Base-by-base conservation (phyloP, 345 rosid species). In the Brassica cretica region DNA sequence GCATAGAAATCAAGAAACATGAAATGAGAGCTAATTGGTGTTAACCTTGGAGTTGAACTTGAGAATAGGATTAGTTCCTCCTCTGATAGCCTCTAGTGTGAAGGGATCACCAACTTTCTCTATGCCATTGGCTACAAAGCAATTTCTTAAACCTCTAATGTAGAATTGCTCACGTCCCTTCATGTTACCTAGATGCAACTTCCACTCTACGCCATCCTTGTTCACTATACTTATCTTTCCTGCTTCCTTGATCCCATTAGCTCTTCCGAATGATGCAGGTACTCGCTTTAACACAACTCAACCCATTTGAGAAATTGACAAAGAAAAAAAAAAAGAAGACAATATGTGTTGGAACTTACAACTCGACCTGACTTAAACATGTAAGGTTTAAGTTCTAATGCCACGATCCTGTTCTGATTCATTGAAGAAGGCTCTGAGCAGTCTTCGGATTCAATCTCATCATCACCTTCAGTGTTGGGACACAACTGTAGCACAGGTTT, bases 401-500 rank as follows among this genome's bases (percentile, higher is more conserved):
- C 41, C 66, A 71, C 11, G 16, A 8, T 64, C 14, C 0, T 77
- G 33, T 71, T 39, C 16, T 64, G 60, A 25, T 16, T 58, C 76
- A 64, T 18, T 53, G 46, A 59, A 64, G 30, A 27, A 27, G 49
- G 58, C 66, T 71, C 71, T 64, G 44, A 11, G 66, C 19, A 3
- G 0, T 65, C 51, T 2, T 65, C 29, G 21, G 69, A 19, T 37
- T 66, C 70, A 19, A 66, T 19, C 66, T 27, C 66, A 35, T 44
- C 59, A 19, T 24, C 67, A 21, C 53, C 39, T 68, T 46, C 63
- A 69, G 5, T 51, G 35, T 15, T 71, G 12, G 68, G 29, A 46
- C 68, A 78, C 18, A 78, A 67, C n/a, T 55, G 76, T 56, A 78
- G 29, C 39, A 66, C 68, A 0, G 77, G 81, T 21, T 30, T 78